Conservation (phyloP, 208 protist genomes). For the Trypanosoma theileri region DNA sequence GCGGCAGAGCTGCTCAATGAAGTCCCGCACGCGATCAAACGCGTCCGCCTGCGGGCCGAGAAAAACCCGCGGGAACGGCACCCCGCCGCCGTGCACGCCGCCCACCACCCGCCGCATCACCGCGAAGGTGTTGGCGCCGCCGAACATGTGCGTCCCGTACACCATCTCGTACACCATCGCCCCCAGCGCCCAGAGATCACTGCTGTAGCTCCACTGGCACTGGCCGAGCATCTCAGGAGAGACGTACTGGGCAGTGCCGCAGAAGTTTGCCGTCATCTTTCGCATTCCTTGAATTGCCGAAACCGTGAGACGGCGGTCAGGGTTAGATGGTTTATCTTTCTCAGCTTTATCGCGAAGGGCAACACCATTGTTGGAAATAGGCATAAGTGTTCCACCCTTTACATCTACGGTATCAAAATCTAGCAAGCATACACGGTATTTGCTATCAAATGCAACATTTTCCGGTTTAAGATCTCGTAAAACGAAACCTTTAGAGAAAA, state of each 20-base stretch:
- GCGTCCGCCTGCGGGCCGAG: constrained; percentile 31
- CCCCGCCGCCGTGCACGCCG: constrained; percentile 26
- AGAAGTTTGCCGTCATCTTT: constrained; percentile 78
- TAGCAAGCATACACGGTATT: constrained; percentile 77
- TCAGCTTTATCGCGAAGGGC: constrained; percentile 24
- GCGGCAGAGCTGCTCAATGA: constrained; percentile 57
- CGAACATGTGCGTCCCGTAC: constrained; percentile 86
- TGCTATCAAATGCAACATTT: constrained; percentile 82
- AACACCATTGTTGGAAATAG: constrained; percentile 55
- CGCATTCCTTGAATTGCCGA: constrained; percentile 86
- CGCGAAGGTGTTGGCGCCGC: constrained; percentile 55
- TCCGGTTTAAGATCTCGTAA: constrained; percentile 91
- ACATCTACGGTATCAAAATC: constrained; percentile 90
- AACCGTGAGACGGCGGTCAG: constrained; percentile 62
- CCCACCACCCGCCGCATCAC: constrained; percentile 76
- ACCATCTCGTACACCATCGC: constrained; percentile 93
- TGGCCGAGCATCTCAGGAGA: constrained; percentile 93
- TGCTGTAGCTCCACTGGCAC: constrained; percentile 92
- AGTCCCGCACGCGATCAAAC: constrained; percentile 67
- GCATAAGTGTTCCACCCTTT: constrained; percentile 21
- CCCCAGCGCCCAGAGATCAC: constrained; percentile 94
- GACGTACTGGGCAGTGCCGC: constrained; percentile 94
- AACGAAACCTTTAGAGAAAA: constrained; percentile 61
- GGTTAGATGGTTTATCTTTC: constrained; percentile 9
- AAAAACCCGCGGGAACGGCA: constrained; percentile 54